These are phyloP conservation scores for Malassezia furfur DNA, from an alignment of 1,284 basidiomycete genomes.

Conservation along the genomic window DNA sequence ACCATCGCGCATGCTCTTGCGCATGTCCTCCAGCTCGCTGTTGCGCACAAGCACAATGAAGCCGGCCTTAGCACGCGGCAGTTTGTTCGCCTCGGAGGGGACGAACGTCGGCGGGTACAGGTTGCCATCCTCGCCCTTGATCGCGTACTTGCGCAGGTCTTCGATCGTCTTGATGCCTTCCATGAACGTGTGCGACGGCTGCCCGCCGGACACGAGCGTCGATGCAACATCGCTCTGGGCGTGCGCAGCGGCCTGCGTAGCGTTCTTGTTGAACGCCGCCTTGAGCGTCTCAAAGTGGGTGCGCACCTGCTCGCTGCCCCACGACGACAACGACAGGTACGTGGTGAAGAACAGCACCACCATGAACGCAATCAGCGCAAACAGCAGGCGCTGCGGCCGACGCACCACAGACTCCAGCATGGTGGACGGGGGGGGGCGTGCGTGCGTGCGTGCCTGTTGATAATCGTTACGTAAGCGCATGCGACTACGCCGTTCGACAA, in stretches of 20 bases:
- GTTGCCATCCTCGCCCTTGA: slow-evolving; percentile 38
- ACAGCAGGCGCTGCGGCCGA: slow-evolving; percentile 15
- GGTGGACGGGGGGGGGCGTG: neutral
- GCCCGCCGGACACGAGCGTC: neutral
- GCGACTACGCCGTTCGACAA: neutral
- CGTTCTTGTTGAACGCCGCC: slow-evolving; percentile 1
- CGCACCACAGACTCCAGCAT: slow-evolving; percentile 16
- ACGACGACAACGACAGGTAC: slow-evolving; percentile 13
- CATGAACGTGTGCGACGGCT: slow-evolving; percentile 8
- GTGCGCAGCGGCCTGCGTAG: neutral
- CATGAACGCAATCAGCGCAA: slow-evolving; percentile 8
- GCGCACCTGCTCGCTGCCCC: slow-evolving; percentile 7
- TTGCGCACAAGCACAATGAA: slow-evolving; percentile 48
- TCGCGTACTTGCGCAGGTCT: slow-evolving; percentile 33
- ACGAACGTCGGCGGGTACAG: slow-evolving; percentile 40
- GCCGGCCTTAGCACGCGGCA: slow-evolving; percentile 44
- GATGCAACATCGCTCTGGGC: neutral
- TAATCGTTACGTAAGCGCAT: neutral
- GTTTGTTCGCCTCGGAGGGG: slow-evolving; percentile 33
- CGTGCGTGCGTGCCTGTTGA: neutral
- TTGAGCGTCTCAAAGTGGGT: slow-evolving; percentile 8
- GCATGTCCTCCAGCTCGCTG: slow-evolving; percentile 38
- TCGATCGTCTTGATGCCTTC: slow-evolving; percentile 23
- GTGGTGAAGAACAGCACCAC: slow-evolving; percentile 8
- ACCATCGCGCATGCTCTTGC: slow-evolving; percentile 28